These are phyloP conservation scores for Rubia balearica DNA, from an alignment of 305 asterid species.

Conservation along the genomic window DNA sequence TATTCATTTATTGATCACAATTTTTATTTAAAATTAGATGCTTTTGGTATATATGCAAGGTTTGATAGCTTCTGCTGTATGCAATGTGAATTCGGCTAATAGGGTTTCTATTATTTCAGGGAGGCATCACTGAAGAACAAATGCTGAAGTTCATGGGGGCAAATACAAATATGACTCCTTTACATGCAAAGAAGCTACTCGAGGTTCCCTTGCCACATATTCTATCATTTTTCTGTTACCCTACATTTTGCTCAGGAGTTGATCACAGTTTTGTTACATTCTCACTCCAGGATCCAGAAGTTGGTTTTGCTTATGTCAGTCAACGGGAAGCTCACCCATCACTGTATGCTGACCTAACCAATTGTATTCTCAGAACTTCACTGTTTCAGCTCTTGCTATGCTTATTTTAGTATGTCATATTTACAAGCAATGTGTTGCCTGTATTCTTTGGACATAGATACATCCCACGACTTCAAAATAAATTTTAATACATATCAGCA, in stretches of 20 bases:
- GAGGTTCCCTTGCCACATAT: constrained; percentile 43
- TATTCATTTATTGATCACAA: background rate
- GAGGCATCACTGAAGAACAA: constrained; percentile 97
- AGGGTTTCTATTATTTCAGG: constrained; percentile 35
- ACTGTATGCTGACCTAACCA: constrained; percentile 48
- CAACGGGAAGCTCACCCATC: constrained; percentile 93
- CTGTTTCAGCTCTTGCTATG: background rate
- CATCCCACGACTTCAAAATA: background rate
- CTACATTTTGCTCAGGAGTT: constrained; percentile 8
- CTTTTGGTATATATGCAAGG: background rate
- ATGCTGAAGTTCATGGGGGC: constrained; percentile 96
- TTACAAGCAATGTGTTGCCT: background rate
- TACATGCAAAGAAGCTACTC: constrained; percentile 66
- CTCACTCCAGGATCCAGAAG: constrained; percentile 65
- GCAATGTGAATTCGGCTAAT: background rate
- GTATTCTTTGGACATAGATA: background rate
- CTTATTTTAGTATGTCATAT: background rate
- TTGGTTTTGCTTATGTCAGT: constrained; percentile 91
- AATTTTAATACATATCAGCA: background rate
- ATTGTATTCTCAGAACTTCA: constrained; percentile 10
- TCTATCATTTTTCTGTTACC: background rate
- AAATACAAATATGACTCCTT: constrained; percentile 56
- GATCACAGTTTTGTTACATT: constrained; percentile 15
- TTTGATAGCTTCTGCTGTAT: background rate
- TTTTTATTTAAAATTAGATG: background rate